Base-by-base conservation (phyloP, 2,329 filamentous ascomycete genomes). In the Fusarium sp. region DNA sequence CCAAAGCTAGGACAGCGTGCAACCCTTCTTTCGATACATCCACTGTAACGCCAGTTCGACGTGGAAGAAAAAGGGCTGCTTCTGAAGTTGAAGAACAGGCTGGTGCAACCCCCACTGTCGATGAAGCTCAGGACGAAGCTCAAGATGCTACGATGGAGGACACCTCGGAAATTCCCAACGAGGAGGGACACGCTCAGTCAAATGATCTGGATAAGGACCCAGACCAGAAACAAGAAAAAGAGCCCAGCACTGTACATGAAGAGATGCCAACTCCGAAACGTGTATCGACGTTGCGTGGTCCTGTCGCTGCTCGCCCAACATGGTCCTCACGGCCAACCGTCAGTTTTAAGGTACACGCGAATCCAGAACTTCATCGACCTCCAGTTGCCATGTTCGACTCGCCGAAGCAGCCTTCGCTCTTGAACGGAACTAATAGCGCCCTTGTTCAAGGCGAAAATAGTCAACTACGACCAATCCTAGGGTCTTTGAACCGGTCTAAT, bases 1-100 rank as follows among this genome's bases (percentile, higher is more conserved):
- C 84, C 34, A 89, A 88, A 70, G 86, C 87, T 2, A 80, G 80
- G 62, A 85, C 84, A 6, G 24, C 81, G 16, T 90, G 87, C 72
- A 90, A 90, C 69, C 83, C 86, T 4, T 76, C 74, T 22, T 79
- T 73, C 22, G 79, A 78, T 18, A 58, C 65, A 38, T 58, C 49
- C 22, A 32, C 66, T 11, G 55, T 63, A 20, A 56, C 62, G 8
- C 60, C 65, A 24, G 53, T 56, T 27, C 73, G 66, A 16, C 72
- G 67, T 27, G 66, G 63, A 24, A 70, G 52, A 44, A 72, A 67
- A 30, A 57, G 58, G 22, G 48, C 53, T 13, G 41, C 16, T 10
- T 58, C 65, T 2, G 62, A 70, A 43, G 34, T 56, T 12, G 49
- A 29, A 13, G 62, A 74, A 8, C 18, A 58, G 25, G 48, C 43